phyloP scores from a whole-genome alignment of 257 asterid species.

The Petunia axillaris region DNA sequence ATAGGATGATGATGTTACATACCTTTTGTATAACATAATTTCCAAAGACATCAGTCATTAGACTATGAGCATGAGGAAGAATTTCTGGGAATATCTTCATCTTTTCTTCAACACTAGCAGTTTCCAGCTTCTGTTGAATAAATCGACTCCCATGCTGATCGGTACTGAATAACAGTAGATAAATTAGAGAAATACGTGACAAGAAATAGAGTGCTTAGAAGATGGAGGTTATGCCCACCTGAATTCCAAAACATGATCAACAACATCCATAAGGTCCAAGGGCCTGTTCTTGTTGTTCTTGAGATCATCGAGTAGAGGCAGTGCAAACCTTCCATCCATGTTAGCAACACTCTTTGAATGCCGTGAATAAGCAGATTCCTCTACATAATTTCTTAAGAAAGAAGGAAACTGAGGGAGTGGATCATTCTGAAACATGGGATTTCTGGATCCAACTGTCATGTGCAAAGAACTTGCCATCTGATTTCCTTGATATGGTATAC shows the following conservation, averaged over 20 bases:
- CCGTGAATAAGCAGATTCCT: slow-evolving; percentile 45
- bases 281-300: slow-evolving; percentile 66
- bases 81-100: slow-evolving; percentile 63
- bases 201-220: no score
- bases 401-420: slow-evolving; percentile 38
- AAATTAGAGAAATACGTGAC: no score
- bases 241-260: slow-evolving; percentile 67
- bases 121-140: slow-evolving; percentile 93
- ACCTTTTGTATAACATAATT: slow-evolving; percentile 95
- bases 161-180: slow-evolving; percentile 48
- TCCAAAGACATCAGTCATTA: slow-evolving; percentile 89
- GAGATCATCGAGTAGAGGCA: slow-evolving; percentile 54
- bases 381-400: slow-evolving; percentile 37
- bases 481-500: slow-evolving; percentile 37
- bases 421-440: slow-evolving; percentile 45
- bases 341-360: slow-evolving; percentile 46
- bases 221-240: slow-evolving; percentile 48
- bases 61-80: slow-evolving; percentile 67
- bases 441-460: slow-evolving; percentile 41
- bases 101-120: slow-evolving; percentile 72
- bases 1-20: slow-evolving; percentile 3
- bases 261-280: slow-evolving; percentile 65
- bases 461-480: slow-evolving; percentile 32
- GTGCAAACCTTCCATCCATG: slow-evolving; percentile 50
- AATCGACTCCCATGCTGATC: slow-evolving; percentile 94